Percentiles rank a stretch among this genome's conserved stretches.
These are phyloP conservation scores for Fusarium austroafricanum DNA, from an alignment of 2,329 filamentous ascomycete species.

Conservation along the genomic window DNA sequence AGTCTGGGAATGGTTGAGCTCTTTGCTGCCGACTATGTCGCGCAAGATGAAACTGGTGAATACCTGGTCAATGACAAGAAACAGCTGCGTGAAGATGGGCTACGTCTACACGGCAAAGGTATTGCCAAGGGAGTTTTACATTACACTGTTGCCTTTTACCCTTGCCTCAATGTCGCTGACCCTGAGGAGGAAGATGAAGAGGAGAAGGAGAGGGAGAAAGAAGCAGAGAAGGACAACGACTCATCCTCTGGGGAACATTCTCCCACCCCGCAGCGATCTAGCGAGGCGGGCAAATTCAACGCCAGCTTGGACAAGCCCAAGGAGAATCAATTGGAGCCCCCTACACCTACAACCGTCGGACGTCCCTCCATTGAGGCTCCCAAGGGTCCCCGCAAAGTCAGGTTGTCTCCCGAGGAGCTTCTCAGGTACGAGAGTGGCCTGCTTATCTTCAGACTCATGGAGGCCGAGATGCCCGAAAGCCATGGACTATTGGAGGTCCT, in stretches of 20 bases:
- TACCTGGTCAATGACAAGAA: constrained; percentile 85
- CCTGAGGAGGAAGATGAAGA: constrained; percentile 89
- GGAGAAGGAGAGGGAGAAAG: constrained; percentile 59
- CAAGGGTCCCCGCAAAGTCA: constrained; percentile 78
- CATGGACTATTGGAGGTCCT: constrained; percentile 86
- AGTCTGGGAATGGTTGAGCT: constrained; percentile 86
- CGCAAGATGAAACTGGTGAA: constrained; percentile 81
- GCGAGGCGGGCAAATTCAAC: constrained; percentile 59
- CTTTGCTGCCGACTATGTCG: constrained; percentile 80
- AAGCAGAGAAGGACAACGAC: constrained; percentile 29
- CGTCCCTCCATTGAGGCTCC: constrained; percentile 59
- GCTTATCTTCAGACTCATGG: constrained; percentile 92
- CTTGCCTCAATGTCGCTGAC: constrained; percentile 86
- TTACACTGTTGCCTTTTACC: constrained; percentile 91
- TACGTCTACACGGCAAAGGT: constrained; percentile 79
- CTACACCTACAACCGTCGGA: constrained; percentile 56
- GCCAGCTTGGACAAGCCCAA: constrained; percentile 50
- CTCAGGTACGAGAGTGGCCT: constrained; percentile 89
- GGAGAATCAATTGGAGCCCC: constrained; percentile 40
- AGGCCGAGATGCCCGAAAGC: constrained; percentile 82
- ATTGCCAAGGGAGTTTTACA: constrained; percentile 81
- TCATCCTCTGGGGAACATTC: constrained; percentile 25
- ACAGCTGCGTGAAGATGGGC: constrained; percentile 70
- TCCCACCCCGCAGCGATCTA: constrained; percentile 32
- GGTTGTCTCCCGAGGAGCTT: constrained; percentile 82